A percentile compares a stretch with the other conserved stretches of the same genome.
These are phyloP conservation scores for Graphium sp. DNA, from an alignment of 2,329 filamentous ascomycete species.

Conservation along the genomic window DNA sequence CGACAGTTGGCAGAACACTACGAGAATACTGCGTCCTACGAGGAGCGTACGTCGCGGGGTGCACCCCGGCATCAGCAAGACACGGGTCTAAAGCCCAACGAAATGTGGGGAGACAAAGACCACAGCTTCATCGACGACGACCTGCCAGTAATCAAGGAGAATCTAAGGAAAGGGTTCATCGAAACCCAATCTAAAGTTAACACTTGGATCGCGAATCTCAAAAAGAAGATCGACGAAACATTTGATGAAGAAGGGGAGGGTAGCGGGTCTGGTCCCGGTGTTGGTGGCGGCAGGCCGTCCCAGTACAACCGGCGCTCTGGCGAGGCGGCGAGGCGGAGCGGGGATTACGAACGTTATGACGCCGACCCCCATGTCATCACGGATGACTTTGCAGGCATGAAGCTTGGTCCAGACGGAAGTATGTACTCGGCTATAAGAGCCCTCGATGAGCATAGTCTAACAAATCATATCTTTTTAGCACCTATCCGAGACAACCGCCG, in stretches of 20 bases:
- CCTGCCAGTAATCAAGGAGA: conserved; percentile 80
- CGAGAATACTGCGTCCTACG: conserved; percentile 44
- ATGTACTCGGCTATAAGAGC: too few species aligned
- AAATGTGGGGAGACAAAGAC: conserved; percentile 48
- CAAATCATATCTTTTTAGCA: conserved; percentile 16
- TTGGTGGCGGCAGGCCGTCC: conserved; percentile 11
- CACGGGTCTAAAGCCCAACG: conserved; percentile 36
- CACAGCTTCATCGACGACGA: conserved; percentile 94
- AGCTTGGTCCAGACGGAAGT: conserved; percentile 46
- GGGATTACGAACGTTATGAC: conserved; percentile 84
- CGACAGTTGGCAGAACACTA: conserved; percentile 89
- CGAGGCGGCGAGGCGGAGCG: conserved; percentile 53
- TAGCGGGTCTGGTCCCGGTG: conserved; percentile 2
- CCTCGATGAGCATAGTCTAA: too few species aligned
- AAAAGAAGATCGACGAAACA: conserved; percentile 86
- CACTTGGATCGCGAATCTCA: conserved; percentile 77
- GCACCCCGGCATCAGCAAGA: conserved; percentile 22
- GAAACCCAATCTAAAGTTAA: conserved; percentile 92
- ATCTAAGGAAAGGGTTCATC: conserved; percentile 82
- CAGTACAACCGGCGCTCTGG: conserved; percentile 33
- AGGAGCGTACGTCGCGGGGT: conserved; percentile 33
- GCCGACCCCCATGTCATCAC: conserved; percentile 80
- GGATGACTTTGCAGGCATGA: conserved; percentile 71
- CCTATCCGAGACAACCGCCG: conserved; percentile 36
- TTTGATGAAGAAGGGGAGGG: conserved; percentile 53